Base-by-base conservation (phyloP, 179 eudicot species). In the Corrigiola litoralis region DNA sequence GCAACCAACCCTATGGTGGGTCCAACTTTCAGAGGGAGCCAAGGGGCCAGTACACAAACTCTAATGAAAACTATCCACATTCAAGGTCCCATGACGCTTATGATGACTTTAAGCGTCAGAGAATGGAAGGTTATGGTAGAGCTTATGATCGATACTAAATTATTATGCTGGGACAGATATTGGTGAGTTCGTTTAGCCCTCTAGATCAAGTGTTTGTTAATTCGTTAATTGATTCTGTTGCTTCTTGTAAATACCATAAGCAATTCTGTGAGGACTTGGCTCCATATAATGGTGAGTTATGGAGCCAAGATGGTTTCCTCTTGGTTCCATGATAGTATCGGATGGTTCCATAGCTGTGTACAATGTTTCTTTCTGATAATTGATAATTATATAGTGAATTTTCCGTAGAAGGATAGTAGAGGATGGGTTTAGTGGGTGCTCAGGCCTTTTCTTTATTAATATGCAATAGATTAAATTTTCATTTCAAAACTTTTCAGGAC, bases 121-220 rank as follows among this genome's bases (percentile, higher is more conserved):
- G 96, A 72, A 78, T 75, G n/a, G 92, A 81, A 51, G 90, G 87
- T 48, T 85, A 83, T 76, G 95, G 92, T 59, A 81, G 84, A 65
- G 60, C 92, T 44, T 94, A 85, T 74, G 73, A 86, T 71, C 85
- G 95, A 70, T 94, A 79, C 74, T 94, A 58, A 75, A 56, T 77
- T 29, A 36, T 63, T 64, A 47, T 47, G 65, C 64, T 45, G 63
- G 31, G n/a, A 68, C 32, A 31, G 51, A 48, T 41, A 50, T 75
- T 48, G 86, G 94, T 86, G 80, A 90, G 90, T 75, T 64, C 23
- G 27, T 75, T 65, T 58, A 51, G 52, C 61, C 64, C 67, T 53
- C 51, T 28, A 31, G 50, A 48, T 34, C 21, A 34, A 38, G 33
- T 48, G 38, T 16, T 47, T 63, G 71, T 61, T 32, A 24, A 46